Evolutionary conservation across 129 eudicot species (phyloP).

Genomic region (Erigeron canadensis): DNA sequence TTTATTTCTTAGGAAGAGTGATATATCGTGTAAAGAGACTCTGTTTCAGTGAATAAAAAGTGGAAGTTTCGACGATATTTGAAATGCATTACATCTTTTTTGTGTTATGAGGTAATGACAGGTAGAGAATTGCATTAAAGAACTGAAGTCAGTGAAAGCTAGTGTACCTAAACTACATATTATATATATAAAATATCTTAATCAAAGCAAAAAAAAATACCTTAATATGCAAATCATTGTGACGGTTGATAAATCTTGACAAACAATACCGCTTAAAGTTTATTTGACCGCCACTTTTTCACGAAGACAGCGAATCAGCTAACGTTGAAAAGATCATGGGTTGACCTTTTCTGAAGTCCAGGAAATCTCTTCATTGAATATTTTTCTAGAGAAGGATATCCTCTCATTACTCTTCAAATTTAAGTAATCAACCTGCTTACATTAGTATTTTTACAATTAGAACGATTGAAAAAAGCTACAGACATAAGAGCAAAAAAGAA

Average conservation of each 20-base stretch:
- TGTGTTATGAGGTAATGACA: constrained; percentile 4
- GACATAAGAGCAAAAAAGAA: constrained; percentile 5
- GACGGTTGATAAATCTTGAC: constrained; percentile 17
- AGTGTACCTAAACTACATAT: constrained; percentile 20
- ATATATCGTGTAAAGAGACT: constrained; percentile 20
- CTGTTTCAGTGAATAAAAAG: constrained; percentile 24
- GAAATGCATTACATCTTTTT: not conserved
- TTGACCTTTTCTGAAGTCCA: constrained; percentile 71
- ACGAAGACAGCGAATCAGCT: not conserved
- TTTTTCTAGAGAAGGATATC: constrained; percentile 40
- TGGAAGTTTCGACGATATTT: constrained; percentile 23
- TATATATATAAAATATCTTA: constrained; percentile 8
- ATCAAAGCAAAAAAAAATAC: constrained; percentile 15
- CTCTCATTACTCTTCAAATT: constrained; percentile 81
- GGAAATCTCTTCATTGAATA: constrained; percentile 39
- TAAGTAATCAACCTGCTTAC: constrained; percentile 80
- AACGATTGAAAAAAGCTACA: not conserved
- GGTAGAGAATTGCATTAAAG: constrained; percentile 15
- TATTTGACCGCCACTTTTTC: not conserved
- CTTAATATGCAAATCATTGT: constrained; percentile 15
- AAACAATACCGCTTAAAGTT: not conserved
- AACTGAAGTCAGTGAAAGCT: constrained; percentile 19
- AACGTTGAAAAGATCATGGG: constrained; percentile 39
- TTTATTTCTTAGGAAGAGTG: constrained; percentile 10
- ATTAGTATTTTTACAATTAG: not conserved